These are phyloP conservation scores for Colletotrichum sansevieriae DNA, from an alignment of 2,329 filamentous ascomycete species.

Conservation along the genomic window DNA sequence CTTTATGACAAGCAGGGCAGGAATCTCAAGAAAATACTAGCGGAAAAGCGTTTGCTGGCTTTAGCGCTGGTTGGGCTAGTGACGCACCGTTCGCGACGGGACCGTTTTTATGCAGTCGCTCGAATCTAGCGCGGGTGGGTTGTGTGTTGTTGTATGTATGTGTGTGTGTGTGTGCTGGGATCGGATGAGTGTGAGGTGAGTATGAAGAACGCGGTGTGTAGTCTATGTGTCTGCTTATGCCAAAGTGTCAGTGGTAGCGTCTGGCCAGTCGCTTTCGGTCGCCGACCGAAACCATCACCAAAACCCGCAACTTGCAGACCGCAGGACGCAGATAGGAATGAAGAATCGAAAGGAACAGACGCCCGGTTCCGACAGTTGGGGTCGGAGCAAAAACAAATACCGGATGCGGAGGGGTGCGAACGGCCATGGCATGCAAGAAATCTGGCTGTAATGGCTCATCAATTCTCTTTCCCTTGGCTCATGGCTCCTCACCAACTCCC, in stretches of 20 bases:
- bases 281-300: conserved; percentile 37
- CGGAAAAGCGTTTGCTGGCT: conserved; percentile 33
- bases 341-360: neutral
- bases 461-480: conserved; percentile 23
- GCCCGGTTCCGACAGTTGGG: conserved; percentile 21
- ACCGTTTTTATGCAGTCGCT: conserved; percentile 37
- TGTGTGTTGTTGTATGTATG: conserved; percentile 9
- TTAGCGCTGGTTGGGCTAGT: conserved; percentile 36
- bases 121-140: conserved; percentile 7
- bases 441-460: conserved; percentile 16
- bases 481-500: conserved; percentile 7
- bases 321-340: conserved; percentile 13
- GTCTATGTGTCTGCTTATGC: conserved; percentile 17
- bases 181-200: neutral
- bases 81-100: conserved; percentile 40
- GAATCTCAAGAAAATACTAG: neutral
- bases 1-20: conserved; percentile 40
- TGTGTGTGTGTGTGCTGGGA: conserved; percentile 3
- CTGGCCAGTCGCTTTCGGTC: conserved; percentile 37
- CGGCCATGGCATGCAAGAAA: conserved; percentile 18
- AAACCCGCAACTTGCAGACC: conserved; percentile 17
- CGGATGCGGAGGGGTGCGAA: neutral
- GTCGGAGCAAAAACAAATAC: conserved; percentile 18
- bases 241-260: conserved; percentile 14
- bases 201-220: neutral